Conservation (phyloP, 495 filamentous ascomycete genomes). For the Penicillium desertorum region DNA sequence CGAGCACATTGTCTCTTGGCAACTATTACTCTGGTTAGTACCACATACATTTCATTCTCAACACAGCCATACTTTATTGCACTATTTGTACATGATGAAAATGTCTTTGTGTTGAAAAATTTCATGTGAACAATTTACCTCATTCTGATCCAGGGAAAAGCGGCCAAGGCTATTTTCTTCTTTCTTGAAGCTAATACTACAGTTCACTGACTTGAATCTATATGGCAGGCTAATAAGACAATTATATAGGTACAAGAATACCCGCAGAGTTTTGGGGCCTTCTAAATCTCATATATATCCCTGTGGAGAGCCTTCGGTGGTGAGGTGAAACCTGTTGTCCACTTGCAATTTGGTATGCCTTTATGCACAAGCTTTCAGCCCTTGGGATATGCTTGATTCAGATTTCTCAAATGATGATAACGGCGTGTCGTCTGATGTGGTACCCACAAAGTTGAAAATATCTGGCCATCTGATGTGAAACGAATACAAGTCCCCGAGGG, state of each 20-base stretch:
- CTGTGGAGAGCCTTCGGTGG: background rate
- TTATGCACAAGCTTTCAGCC: background rate
- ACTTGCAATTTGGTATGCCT: background rate
- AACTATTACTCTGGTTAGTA: background rate
- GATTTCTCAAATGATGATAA: background rate
- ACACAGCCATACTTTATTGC: background rate
- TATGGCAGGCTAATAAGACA: background rate
- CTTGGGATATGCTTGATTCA: background rate
- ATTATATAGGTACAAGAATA: background rate
- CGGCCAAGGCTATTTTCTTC: background rate
- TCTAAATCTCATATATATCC: background rate
- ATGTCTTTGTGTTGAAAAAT: constrained; percentile 1
- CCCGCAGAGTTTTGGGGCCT: too few species aligned
- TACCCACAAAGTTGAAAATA: background rate
- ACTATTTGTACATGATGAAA: background rate
- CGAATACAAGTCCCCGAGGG: background rate
- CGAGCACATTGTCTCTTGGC: too few species aligned
- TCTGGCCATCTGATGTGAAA: constrained; percentile 6
- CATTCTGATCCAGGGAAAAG: background rate
- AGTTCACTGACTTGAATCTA: background rate
- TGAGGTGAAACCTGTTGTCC: background rate
- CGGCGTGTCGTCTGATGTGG: background rate
- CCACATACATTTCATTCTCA: background rate
- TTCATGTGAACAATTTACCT: background rate
- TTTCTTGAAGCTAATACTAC: background rate